Base-by-base conservation (phyloP, 208 protist genomes). In the Trypanosoma melophagium region DNA sequence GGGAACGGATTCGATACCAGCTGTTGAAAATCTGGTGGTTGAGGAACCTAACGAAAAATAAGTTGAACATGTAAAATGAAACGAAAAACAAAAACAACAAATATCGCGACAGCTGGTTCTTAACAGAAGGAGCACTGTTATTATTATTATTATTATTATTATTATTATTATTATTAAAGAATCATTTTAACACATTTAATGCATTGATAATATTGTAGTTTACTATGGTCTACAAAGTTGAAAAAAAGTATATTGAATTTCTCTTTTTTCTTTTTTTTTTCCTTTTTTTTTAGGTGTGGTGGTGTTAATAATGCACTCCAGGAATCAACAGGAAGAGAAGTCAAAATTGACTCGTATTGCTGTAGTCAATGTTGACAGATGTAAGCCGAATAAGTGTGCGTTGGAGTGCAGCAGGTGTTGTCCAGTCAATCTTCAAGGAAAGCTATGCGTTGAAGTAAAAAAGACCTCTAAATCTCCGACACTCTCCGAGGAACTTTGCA, bases 401-500 rank as follows among this genome's bases (percentile, higher is more conserved):
- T 89, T 98, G 31, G 98, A 99, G 71, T 99, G 99, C 84, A 98
- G 99, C 77, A 97, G 96, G 68, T 95, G 87, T 68, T 99, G 99
- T 74, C 99, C 99, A 35, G 98, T 99, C 58, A 97, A 99, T 24
- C 90, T 98, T 66, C 87, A 93, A 78, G 98, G 98, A 53, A 99
- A 99, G 74, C 83, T 99, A 24, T 99, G 99, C 85, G 99, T 99
- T 74, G 98, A 99, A 64, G 99, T 99, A n/a, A 84, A 75, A 3
- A 80, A 91, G 50, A 96, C 91, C 17, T 81, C 76, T 62, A 99
- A 98, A 74, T 83, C 98, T 47, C 89, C 97, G 12, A 93, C 80
- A 50, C 98, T 99, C 58, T 99, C 98, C 1, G 99, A 99, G 77
- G 92, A 98, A 59, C 87, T 99, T 17, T 99, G 99, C 86, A 99